Conservation (phyloP, 2,329 filamentous ascomycete genomes). For the Alternaria brassicicola region DNA sequence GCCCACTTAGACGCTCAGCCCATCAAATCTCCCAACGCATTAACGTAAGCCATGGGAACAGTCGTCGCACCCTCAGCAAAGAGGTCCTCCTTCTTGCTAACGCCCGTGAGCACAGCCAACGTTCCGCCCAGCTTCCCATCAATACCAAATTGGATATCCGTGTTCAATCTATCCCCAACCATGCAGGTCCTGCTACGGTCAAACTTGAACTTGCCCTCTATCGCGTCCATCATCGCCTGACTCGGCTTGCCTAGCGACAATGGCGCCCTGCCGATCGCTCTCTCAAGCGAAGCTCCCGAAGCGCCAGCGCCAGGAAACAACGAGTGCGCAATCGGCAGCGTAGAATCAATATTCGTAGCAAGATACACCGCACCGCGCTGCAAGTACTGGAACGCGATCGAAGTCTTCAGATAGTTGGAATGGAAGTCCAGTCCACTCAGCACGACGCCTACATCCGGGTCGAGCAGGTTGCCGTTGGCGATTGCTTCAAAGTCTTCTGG, state of each 20-base stretch:
- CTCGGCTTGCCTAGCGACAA: constrained; percentile 89
- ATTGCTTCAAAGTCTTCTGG: constrained; percentile 81
- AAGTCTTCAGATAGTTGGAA: constrained; percentile 91
- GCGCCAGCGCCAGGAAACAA: constrained; percentile 93
- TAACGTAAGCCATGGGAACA: constrained; percentile 81
- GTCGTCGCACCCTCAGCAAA: constrained; percentile 70
- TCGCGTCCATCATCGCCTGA: constrained; percentile 99
- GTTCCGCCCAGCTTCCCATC: constrained; percentile 91
- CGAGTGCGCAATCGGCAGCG: constrained; percentile 78
- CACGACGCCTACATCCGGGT: constrained; percentile 88
- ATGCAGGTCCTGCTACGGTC: constrained; percentile 87
- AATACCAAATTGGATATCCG: constrained; percentile 94
- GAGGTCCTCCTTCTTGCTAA: constrained; percentile 84
- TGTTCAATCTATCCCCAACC: constrained; percentile 92
- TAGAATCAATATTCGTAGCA: constrained; percentile 92
- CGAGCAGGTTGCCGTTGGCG: constrained; percentile 73
- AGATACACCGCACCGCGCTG: constrained; percentile 82
- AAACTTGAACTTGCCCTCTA: constrained; percentile 93
- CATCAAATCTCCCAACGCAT: constrained; percentile 79
- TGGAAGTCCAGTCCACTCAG: constrained; percentile 92
- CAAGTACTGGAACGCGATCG: constrained; percentile 85
- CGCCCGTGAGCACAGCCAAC: constrained; percentile 87
- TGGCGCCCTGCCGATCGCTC: constrained; percentile 67
- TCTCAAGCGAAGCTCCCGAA: constrained; percentile 76
- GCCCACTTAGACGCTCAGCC: constrained; percentile 21